phyloP scores from a whole-genome alignment of 768 basidiomycete genomes.

The Albatrellus ellisii region DNA sequence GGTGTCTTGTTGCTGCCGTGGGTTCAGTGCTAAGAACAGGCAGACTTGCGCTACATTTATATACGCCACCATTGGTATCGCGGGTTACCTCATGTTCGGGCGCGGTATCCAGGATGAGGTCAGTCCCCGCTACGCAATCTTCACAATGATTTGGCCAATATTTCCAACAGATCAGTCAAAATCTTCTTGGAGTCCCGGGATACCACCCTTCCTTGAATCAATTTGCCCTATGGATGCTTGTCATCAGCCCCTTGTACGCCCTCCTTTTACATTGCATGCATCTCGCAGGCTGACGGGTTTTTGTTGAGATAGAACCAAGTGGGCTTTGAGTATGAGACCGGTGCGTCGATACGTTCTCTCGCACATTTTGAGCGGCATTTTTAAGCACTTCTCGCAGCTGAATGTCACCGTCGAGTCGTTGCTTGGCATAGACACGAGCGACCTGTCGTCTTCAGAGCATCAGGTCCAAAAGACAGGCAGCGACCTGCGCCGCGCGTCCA shows the following conservation, averaged over 20 bases:
- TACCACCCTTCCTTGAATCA: conserved; percentile 63
- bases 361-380: not conserved
- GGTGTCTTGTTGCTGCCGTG: conserved; percentile 8
- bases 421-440: conserved; percentile 45
- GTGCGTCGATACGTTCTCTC: conserved; percentile 25
- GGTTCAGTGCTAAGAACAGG: not conserved
- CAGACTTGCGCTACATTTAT: conserved; percentile 10
- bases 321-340: conserved; percentile 71
- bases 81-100: conserved; percentile 91
- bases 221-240: conserved; percentile 77
- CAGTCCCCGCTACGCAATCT: conserved; percentile 13
- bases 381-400: conserved; percentile 30
- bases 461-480: conserved; percentile 7
- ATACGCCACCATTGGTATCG: conserved; percentile 49
- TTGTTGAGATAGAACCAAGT: conserved; percentile 77
- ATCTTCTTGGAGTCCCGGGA: conserved; percentile 59
- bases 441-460: conserved; percentile 12
- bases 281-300: no score
- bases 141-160: not conserved
- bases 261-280: not conserved
- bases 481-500: conserved; percentile 18
- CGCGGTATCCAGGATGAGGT: conserved; percentile 71
- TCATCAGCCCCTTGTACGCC: conserved; percentile 58
- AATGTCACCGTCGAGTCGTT: conserved; percentile 73
- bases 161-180: conserved; percentile 55